Evolutionary conservation across 2,329 filamentous ascomycete genomes (phyloP).

Genomic region (Biscogniauxia marginata): DNA sequence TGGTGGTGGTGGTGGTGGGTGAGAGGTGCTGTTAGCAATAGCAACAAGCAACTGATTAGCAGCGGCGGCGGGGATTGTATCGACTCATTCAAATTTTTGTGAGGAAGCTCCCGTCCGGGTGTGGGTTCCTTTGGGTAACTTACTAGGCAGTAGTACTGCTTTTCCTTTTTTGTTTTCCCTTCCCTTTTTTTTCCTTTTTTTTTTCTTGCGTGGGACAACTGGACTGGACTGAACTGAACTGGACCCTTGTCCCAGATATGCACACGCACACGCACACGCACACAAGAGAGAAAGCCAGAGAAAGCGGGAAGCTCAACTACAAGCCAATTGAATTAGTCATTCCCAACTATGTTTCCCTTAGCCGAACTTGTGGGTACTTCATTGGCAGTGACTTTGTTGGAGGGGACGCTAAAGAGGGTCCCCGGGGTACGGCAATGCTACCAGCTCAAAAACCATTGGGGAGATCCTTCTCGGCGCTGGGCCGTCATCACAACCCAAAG

Average conservation of each 20-base stretch:
- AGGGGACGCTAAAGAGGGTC: slow-evolving; percentile 25
- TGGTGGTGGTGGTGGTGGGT: too few species aligned
- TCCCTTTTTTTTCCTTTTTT: slow-evolving; percentile 9
- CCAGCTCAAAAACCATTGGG: slow-evolving; percentile 32
- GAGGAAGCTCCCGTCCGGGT: not conserved
- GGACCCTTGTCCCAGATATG: not conserved
- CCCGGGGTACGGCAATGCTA: slow-evolving; percentile 19
- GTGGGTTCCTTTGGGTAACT: not conserved
- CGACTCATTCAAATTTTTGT: too few species aligned
- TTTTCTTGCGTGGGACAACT: slow-evolving; percentile 11
- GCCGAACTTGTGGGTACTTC: slow-evolving; percentile 19
- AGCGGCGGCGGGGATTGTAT: too few species aligned
- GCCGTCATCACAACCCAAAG: slow-evolving; percentile 10
- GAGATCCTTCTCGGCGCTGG: slow-evolving; percentile 18
- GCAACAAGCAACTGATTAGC: too few species aligned
- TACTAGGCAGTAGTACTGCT: not conserved
- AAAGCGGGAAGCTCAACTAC: slow-evolving; percentile 2
- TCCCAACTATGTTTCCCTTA: slow-evolving; percentile 12
- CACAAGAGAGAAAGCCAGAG: not conserved
- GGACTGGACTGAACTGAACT: not conserved
- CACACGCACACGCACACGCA: not conserved
- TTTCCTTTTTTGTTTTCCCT: slow-evolving; percentile 4
- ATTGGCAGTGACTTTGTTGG: slow-evolving; percentile 22
- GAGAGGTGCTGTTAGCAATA: too few species aligned
- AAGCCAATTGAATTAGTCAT: too few species aligned